Percentiles rank a stretch among this genome's conserved stretches.
Conservation (phyloP, 2,329 filamentous ascomycete species). For the Xylaria sp. region DNA sequence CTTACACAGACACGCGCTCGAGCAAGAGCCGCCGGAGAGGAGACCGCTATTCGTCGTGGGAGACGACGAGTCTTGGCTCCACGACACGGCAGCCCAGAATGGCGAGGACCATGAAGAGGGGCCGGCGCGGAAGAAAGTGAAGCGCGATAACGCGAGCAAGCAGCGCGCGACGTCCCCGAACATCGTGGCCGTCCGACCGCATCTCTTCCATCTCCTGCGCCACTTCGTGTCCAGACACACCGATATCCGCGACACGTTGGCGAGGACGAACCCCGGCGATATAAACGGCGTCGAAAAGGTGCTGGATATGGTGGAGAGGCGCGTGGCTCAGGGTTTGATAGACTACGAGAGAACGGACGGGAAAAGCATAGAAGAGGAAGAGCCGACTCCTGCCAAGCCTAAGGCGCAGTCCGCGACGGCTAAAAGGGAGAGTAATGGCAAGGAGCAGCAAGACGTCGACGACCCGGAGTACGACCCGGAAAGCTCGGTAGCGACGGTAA, state of each 20-base stretch:
- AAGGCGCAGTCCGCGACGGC: conserved; percentile 31
- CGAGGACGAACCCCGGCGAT: conserved; percentile 73
- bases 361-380: conserved; percentile 53
- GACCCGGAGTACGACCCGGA: conserved; percentile 56
- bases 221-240: conserved; percentile 83
- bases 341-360: conserved; percentile 69
- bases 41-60: conserved; percentile 78
- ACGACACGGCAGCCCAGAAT: conserved; percentile 46
- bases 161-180: conserved; percentile 64
- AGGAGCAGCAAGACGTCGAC: conserved; percentile 42
- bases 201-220: conserved; percentile 90
- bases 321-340: conserved; percentile 75
- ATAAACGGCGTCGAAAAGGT: conserved; percentile 81
- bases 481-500: conserved; percentile 74
- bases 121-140: conserved; percentile 52
- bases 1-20: conserved; percentile 80
- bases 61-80: conserved; percentile 60
- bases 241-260: conserved; percentile 86
- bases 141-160: conserved; percentile 58
- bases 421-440: conserved; percentile 42
- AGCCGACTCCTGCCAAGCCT: conserved; percentile 41
- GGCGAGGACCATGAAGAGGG: conserved; percentile 50
- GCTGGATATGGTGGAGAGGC: conserved; percentile 77
- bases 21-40: conserved; percentile 70
- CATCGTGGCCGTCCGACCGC: conserved; percentile 83